Evolutionary conservation across 768 basidiomycete genomes (phyloP).

Genomic region (Calocybe cyanea): DNA sequence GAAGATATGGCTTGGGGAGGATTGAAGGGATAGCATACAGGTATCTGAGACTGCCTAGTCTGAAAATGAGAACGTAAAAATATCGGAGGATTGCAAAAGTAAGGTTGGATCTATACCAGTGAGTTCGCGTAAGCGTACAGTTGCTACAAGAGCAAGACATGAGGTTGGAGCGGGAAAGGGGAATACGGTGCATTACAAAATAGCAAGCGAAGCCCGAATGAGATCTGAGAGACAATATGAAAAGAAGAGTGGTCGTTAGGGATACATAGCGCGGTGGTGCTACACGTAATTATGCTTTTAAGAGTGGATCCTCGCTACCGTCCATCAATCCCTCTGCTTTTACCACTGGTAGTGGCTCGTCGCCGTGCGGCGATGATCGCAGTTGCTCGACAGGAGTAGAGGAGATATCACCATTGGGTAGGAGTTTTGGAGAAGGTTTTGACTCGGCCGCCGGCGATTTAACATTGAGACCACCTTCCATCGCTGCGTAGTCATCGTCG

Average conservation of each 20-base stretch:
- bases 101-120: conserved; percentile 18
- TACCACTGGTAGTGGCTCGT: conserved; percentile 49
- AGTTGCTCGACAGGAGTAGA: conserved; percentile 45
- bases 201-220: conserved; percentile 16
- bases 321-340: conserved; percentile 65
- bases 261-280: conserved; percentile 14
- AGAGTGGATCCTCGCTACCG: conserved; percentile 55
- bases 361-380: conserved; percentile 46
- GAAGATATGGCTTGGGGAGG: conserved; percentile 10
- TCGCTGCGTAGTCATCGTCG: conserved; percentile 30
- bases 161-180: conserved; percentile 20
- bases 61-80: conserved; percentile 12
- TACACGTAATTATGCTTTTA: conserved; percentile 22
- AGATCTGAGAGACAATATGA: conserved; percentile 15
- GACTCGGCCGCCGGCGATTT: conserved; percentile 19
- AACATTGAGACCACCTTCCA: conserved; percentile 22
- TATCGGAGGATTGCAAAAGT: conserved; percentile 14
- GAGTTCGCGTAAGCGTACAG: conserved; percentile 21
- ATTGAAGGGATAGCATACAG: conserved; percentile 8
- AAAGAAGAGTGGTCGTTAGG: conserved; percentile 13
- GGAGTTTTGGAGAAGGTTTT: conserved; percentile 29
- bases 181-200: conserved; percentile 23
- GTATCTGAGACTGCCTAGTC: conserved; percentile 7
- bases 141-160: conserved; percentile 27
- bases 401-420: conserved; percentile 42